phyloP scores from a whole-genome alignment of 2,329 filamentous ascomycete genomes.

The Aspergillus sp. region DNA sequence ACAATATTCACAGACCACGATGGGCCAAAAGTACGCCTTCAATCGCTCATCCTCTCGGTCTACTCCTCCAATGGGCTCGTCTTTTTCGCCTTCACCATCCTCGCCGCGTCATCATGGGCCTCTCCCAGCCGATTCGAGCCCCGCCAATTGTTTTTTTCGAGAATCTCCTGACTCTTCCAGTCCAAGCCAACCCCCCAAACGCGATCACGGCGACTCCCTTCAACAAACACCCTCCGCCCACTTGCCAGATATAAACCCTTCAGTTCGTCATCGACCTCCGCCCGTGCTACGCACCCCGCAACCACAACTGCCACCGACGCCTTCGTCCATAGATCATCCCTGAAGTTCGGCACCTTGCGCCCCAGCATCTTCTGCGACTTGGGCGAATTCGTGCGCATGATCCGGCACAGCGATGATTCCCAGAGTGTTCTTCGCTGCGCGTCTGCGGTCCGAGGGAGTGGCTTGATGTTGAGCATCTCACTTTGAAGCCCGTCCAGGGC shows the following conservation, averaged over 20 bases:
- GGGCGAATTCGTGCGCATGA: constrained; percentile 10
- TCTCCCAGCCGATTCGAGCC: constrained; percentile 13
- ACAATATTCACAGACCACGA: too few species aligned
- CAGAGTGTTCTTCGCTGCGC: not conserved
- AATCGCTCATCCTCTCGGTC: too few species aligned
- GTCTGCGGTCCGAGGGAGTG: not conserved
- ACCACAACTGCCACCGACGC: constrained; percentile 5
- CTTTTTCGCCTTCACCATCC: not conserved
- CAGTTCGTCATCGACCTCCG: constrained; percentile 8
- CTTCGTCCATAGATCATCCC: constrained; percentile 7
- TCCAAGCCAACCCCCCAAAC: constrained; percentile 15
- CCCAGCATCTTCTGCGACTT: constrained; percentile 12
- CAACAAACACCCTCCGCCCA: constrained; percentile 7
- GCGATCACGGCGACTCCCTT: constrained; percentile 9
- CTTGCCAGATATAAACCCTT: constrained; percentile 7
- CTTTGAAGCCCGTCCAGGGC: not conserved
- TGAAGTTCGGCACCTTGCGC: constrained; percentile 4
- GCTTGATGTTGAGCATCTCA: not conserved
- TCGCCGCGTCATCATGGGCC: constrained; percentile 12
- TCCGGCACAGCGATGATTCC: not conserved
- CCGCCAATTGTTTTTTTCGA: constrained; percentile 11
- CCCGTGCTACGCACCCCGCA: constrained; percentile 13
- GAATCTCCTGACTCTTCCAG: constrained; percentile 13
- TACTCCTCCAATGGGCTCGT: too few species aligned
- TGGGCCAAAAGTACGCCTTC: not conserved